These are phyloP conservation scores for Puccinia triticina DNA, from an alignment of 1,284 basidiomycete species.

Conservation along the genomic window DNA sequence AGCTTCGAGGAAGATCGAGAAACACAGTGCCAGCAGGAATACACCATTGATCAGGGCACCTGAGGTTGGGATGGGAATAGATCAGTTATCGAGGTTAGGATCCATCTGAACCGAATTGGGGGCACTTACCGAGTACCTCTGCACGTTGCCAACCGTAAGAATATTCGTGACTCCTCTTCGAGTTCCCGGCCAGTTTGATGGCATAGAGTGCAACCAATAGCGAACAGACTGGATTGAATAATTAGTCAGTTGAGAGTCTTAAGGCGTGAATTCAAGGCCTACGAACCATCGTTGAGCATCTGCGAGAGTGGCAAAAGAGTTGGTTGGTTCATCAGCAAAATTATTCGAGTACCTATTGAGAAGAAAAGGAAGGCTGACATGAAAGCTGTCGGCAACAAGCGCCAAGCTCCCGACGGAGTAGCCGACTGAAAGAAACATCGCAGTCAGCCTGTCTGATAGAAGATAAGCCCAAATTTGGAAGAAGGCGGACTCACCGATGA, in stretches of 20 bases:
- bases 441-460: not conserved
- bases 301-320: conserved; percentile 24
- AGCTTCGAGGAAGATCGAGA: conserved; percentile 92
- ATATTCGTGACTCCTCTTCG: conserved; percentile 67
- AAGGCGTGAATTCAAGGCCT: conserved; percentile 53
- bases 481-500: conserved; percentile 64
- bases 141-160: conserved; percentile 97
- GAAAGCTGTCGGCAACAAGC: conserved; percentile 94
- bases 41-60: conserved; percentile 83
- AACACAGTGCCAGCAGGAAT: conserved; percentile 91
- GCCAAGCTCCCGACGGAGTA: conserved; percentile 54
- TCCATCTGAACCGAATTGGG: not conserved
- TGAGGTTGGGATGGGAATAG: not conserved
- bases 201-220: conserved; percentile 93
- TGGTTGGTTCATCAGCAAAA: too few species aligned
- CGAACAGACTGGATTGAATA: conserved; percentile 72
- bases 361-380: conserved; percentile 69
- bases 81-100: not conserved
- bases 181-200: conserved; percentile 54
- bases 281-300: conserved; percentile 52
- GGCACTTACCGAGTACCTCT: conserved; percentile 82
- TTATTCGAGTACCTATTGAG: not conserved
- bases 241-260: conserved; percentile 39
- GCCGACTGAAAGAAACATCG: conserved; percentile 64
- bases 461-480: not conserved